Conservation (phyloP, 2,329 filamentous ascomycete genomes). For the Aspergillus nomiae region DNA sequence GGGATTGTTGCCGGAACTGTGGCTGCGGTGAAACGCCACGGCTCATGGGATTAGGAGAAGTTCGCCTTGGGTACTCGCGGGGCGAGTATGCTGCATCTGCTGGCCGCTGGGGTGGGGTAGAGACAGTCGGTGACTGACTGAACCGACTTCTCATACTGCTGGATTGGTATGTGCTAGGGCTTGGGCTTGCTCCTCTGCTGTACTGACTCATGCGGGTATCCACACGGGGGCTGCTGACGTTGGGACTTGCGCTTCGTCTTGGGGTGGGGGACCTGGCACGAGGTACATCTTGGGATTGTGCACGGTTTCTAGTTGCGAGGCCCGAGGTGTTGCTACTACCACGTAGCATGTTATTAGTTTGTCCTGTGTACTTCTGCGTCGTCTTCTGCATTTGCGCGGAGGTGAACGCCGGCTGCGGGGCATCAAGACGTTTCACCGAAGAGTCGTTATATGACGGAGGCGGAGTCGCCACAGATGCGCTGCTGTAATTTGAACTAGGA, state of each 20-base stretch:
- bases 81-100: constrained; percentile 48
- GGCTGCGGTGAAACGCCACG: constrained; percentile 56
- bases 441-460: constrained; percentile 82
- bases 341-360: constrained; percentile 77
- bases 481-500: constrained; percentile 39
- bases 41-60: constrained; percentile 39
- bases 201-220: constrained; percentile 44
- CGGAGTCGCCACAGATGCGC: constrained; percentile 58
- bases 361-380: constrained; percentile 81
- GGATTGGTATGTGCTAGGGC: constrained; percentile 48
- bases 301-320: constrained; percentile 61
- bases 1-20: constrained; percentile 52
- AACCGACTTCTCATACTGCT: constrained; percentile 44
- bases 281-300: constrained; percentile 42
- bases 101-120: constrained; percentile 34
- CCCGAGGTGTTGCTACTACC: constrained; percentile 52
- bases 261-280: constrained; percentile 68
- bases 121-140: constrained; percentile 38
- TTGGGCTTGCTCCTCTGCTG: constrained; percentile 46
- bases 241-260: constrained; percentile 50
- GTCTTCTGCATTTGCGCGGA: constrained; percentile 94
- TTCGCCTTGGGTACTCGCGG: constrained; percentile 41
- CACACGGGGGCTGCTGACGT: constrained; percentile 31
- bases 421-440: constrained; percentile 75
- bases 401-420: constrained; percentile 89